These are phyloP conservation scores for Termitomyces sp. DNA, from an alignment of 768 basidiomycete species.

Conservation along the genomic window DNA sequence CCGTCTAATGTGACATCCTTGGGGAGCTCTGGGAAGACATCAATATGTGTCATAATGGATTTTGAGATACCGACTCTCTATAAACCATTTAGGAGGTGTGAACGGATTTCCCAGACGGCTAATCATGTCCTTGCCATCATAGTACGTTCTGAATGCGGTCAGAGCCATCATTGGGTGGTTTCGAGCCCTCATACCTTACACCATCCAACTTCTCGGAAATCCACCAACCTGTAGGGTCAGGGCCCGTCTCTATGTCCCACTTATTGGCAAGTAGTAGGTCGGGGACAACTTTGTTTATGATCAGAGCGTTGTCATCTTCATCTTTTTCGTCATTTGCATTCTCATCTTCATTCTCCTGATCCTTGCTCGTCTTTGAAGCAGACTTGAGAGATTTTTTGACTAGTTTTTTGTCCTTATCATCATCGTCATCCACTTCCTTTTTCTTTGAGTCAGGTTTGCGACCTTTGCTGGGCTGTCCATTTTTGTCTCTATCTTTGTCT, in stretches of 20 bases:
- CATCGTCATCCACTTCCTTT: slow-evolving; percentile 13
- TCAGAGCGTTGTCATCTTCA: not conserved
- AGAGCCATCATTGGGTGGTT: not conserved
- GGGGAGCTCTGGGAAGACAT: slow-evolving; percentile 36
- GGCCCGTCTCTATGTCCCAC: slow-evolving; percentile 49
- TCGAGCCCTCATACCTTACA: slow-evolving; percentile 37
- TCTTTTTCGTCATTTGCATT: slow-evolving; percentile 14
- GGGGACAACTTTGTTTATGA: slow-evolving; percentile 29
- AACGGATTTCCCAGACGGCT: slow-evolving; percentile 57
- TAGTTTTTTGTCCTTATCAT: slow-evolving; percentile 11
- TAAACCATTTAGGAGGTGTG: slow-evolving; percentile 51
- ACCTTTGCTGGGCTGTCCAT: slow-evolving; percentile 16
- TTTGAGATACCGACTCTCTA: slow-evolving; percentile 36
- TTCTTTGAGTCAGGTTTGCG: slow-evolving; percentile 14
- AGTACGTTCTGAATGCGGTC: slow-evolving; percentile 36
- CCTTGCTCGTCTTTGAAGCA: slow-evolving; percentile 16
- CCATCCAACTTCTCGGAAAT: slow-evolving; percentile 60
- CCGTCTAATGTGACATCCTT: slow-evolving; percentile 53
- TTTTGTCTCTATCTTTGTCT: slow-evolving; percentile 19
- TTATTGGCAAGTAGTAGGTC: slow-evolving; percentile 49
- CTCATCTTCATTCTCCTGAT: slow-evolving; percentile 23
- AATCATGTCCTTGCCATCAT: slow-evolving; percentile 45
- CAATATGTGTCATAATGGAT: not conserved
- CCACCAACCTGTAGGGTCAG: slow-evolving; percentile 56
- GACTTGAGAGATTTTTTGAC: slow-evolving; percentile 5